Evolutionary conservation across 345 rosid species (phyloP).

Genomic region (Arabis alpina): DNA sequence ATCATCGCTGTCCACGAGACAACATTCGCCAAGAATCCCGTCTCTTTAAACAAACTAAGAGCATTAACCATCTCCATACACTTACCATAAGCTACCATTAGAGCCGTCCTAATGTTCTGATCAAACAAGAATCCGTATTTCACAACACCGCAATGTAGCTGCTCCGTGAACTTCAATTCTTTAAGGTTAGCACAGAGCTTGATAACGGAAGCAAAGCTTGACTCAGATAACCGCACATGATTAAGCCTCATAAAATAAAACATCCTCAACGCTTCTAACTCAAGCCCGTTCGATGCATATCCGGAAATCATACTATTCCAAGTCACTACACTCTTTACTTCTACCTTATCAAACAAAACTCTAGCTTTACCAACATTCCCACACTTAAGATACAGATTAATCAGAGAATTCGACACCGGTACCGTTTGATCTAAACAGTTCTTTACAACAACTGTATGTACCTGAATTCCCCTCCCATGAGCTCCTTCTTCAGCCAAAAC

Average conservation of each 20-base stretch:
- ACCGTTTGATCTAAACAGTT: conserved; percentile 53
- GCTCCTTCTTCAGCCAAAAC: conserved; percentile 58
- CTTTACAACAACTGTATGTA: conserved; percentile 64
- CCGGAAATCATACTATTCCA: conserved; percentile 89
- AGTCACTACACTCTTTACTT: conserved; percentile 57
- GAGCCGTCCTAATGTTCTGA: conserved; percentile 58
- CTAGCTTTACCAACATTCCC: conserved; percentile 63
- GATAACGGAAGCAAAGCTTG: conserved; percentile 57
- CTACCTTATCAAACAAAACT: conserved; percentile 60
- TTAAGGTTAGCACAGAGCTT: conserved; percentile 69
- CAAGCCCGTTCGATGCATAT: conserved; percentile 58
- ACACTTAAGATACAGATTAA: conserved; percentile 67
- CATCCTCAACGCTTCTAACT: conserved; percentile 61
- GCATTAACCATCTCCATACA: conserved; percentile 63
- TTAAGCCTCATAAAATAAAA: conserved; percentile 62
- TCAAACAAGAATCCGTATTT: conserved; percentile 61
- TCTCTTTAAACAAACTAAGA: conserved; percentile 52
- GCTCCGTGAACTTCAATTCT: conserved; percentile 59
- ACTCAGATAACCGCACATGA: conserved; percentile 54
- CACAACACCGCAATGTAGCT: conserved; percentile 68
- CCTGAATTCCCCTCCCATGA: conserved; percentile 58
- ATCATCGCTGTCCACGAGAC: conserved; percentile 86
- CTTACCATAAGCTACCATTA: conserved; percentile 72
- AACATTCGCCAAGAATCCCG: conserved; percentile 54
- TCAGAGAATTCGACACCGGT: conserved; percentile 71